Evolutionary conservation across 2,329 filamentous ascomycete species (phyloP), one percentile per base, ranked within the genome.

Genomic region (Fusarium caatingaense): DNA sequence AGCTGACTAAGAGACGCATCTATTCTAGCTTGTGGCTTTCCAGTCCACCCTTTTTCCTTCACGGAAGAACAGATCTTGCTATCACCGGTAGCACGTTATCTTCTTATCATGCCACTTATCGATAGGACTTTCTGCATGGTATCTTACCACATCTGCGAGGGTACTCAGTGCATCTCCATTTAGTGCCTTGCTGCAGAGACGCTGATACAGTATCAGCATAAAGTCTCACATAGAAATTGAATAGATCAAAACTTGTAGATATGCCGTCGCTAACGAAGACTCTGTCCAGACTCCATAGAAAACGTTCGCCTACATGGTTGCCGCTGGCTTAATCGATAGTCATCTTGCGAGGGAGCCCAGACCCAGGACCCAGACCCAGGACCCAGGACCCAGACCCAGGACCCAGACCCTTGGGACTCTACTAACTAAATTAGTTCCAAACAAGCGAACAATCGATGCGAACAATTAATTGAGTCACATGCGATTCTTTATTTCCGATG

Each of bases 201-300:
- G 34, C 34, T 37, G 6, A 37, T n/a, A 12, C 10, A n/a, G 34
- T 37, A 7, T 37, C 10, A 12, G 34, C 18, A n/a, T 37, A 6
- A 3, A n/a, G 34, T n/a, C 34, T n/a, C 2, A 6, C 18, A 7
- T 12, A n/a, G 18, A 2, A 37, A 12, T 37, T n/a, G 18, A 4
- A 37, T 12, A 37, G 1, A 37, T n/a, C 0, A n/a, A 37, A 6
- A 1, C 34, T 12, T 2, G 3, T 12, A 2, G 1, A 6, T 37
- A n/a, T 37, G 18, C 34, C 4, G 34, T 37, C 10, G 18, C 18
- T 11, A n/a, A 11, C 18, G 3, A n/a, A 10, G 18, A n/a, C 18
- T 37, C 10, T n/a, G 11, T 18, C 34, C 18, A 37, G 48, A 37
- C 13, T 34, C 6, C 10, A 5, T n/a, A 25, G 16, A 9, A 4